Base-by-base conservation (phyloP, 495 filamentous ascomycete genomes). In the Apodospora peruviana region DNA sequence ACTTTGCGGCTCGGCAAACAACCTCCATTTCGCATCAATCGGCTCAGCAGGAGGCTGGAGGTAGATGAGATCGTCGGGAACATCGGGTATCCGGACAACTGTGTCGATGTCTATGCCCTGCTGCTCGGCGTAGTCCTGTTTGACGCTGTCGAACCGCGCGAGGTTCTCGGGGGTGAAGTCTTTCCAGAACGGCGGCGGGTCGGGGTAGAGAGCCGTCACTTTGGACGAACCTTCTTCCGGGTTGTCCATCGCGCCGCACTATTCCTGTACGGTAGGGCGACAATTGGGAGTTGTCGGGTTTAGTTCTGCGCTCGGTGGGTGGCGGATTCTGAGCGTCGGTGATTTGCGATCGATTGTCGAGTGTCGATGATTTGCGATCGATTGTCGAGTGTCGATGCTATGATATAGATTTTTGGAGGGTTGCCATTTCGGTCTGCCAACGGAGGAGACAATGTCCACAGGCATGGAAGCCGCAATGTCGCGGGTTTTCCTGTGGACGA, bases 111-210 rank as follows among this genome's bases (percentile, higher is more conserved):
- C 46, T 43, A 50, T 51, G 52, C 68, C 75, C 64, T 47, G 69
- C 48, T 29, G 59, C 19, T 52, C 66, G 54, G 50, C 70, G 61
- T 65, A 69, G 42, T 61, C 61, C 47, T 56, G 63, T 56, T 58
- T 73, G 59, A 58, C 73, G 56, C 74, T 56, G 29, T 85, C 73
- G 40, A 94, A 77, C 27, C 77, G 82, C 20, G 79, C 66, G 50
- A 93, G 58, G 65, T 95, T 96, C 0, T 84, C 80, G 3, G 79
- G 58, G 0, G 88, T 96, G 70, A 97, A 97, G 63, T 83, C 75
- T 53, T 87, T 85, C 80, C 88, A 97, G 73, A 95, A 90, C 3
- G 86, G 83, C 18, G 93, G 93, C 3, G 93, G 93, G 14, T 86
- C 77, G 16, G 93, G 91, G 67, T 90, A 74, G 19, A 69, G 66